Evolutionary conservation across 371 early-diverging fungal species (phyloP).

Genomic region (Actinomortierella ambigua): DNA sequence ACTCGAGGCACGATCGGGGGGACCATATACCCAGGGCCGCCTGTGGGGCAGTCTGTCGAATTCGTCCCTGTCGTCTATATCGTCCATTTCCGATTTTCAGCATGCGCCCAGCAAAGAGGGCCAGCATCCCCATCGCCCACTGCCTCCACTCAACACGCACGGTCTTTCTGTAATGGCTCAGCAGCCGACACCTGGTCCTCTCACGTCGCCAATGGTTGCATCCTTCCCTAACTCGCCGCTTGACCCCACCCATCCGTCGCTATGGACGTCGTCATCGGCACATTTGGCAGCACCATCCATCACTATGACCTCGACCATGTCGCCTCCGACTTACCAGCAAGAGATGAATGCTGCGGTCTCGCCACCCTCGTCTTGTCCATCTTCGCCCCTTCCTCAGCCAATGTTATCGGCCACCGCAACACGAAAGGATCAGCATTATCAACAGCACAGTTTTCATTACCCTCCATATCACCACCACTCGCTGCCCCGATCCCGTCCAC

Average conservation of each 20-base stretch:
- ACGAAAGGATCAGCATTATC: slow-evolving; percentile 19
- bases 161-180: slow-evolving; percentile 5
- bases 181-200: slow-evolving; percentile 9
- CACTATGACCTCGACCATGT: too few relatives aligned
- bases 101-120: not conserved
- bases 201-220: not conserved
- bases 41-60: not conserved
- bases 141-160: slow-evolving; percentile 33
- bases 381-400: too few relatives aligned
- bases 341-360: too few relatives aligned
- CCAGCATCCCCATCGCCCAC: slow-evolving; percentile 1
- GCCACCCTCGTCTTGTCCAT: too few relatives aligned
- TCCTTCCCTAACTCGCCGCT: too few relatives aligned
- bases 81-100: slow-evolving; percentile 3
- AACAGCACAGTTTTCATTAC: slow-evolving; percentile 29
- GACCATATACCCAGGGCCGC: slow-evolving; percentile 9
- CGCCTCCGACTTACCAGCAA: too few relatives aligned
- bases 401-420: too few relatives aligned
- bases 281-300: too few relatives aligned
- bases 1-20: slow-evolving; percentile 8
- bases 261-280: too few relatives aligned
- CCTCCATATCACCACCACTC: slow-evolving; percentile 30
- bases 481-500: slow-evolving; percentile 18
- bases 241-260: too few relatives aligned
- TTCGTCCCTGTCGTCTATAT: not conserved